Percentiles rank a stretch among this genome's conserved stretches.
Conservation (phyloP, 2,329 filamentous ascomycete species). For the Colletotrichum trifolii region DNA sequence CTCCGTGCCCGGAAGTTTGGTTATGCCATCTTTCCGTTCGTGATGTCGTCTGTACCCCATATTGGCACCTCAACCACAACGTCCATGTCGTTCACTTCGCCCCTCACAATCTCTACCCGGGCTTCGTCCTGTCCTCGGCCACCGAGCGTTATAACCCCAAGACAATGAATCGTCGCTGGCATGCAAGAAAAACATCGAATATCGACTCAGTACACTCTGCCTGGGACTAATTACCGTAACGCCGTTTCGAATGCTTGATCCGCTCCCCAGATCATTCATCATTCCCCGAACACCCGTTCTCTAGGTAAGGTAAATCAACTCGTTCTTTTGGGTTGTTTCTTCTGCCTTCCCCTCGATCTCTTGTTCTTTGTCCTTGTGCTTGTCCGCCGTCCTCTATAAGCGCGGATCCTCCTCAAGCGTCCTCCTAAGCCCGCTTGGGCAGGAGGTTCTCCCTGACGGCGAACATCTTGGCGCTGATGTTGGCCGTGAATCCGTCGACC, state of each 20-base stretch:
- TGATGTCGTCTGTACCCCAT: too few species aligned
- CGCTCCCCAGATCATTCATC: slow-evolving; percentile 39
- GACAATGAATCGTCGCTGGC: slow-evolving; percentile 3
- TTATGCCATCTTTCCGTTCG: too few species aligned
- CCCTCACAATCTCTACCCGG: background rate
- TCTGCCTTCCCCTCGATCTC: slow-evolving; percentile 18
- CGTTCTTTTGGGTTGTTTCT: slow-evolving; percentile 16
- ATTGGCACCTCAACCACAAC: too few species aligned
- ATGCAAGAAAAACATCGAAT: slow-evolving; percentile 38
- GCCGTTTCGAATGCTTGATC: slow-evolving; percentile 40
- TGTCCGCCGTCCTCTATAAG: slow-evolving; percentile 11
- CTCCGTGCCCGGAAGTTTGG: too few species aligned
- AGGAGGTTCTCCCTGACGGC: slow-evolving; percentile 81
- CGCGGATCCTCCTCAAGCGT: slow-evolving; percentile 2
- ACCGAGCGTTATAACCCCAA: background rate
- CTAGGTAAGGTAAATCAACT: slow-evolving; percentile 28
- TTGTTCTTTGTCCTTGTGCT: slow-evolving; percentile 11
- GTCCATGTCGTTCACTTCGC: background rate
- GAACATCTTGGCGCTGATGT: slow-evolving; percentile 97
- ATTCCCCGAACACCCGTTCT: slow-evolving; percentile 37
- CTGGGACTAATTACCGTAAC: slow-evolving; percentile 38
- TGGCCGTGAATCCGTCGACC: slow-evolving; percentile 94
- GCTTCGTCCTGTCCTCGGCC: background rate
- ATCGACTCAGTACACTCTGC: slow-evolving; percentile 37
- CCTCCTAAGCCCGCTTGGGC: slow-evolving; percentile 57